Evolutionary conservation across 305 asterid species (phyloP), one percentile per base, ranked within the genome.

Genomic region (Vinca major): DNA sequence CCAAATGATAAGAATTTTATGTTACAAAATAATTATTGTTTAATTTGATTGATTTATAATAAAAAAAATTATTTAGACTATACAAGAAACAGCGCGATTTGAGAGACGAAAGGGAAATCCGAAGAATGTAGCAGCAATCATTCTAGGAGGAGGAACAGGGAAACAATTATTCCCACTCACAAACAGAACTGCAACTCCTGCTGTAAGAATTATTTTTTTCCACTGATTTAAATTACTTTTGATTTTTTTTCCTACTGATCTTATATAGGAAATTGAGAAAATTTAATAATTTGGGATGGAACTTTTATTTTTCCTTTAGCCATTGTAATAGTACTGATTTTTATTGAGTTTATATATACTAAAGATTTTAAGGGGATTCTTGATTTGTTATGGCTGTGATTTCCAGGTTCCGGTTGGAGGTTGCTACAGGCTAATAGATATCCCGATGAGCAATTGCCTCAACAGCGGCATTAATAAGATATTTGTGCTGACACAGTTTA

Each of bases 381-480:
- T 33, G 48, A 44, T 70, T 56, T 48, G 67, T n/a, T 55, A 69
- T 70, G 67, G 37, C 73, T 65, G 19, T 53, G 36, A 60, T 62
- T 65, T 69, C 40, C 82, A 93, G 99, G 97, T 93, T 68, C 96
- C 99, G 0, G 86, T 93, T 57, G 99, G 99, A 19, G 99, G 99
- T 64, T 93, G 99, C 84, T 93, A 89, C 71, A 85, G 89, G 80
- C 88, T 93, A 67, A 91, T 93, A 14, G 99, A 93, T 80, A 88
- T 93, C 54, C 96, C 97, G 37, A 91, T 93, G 99, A 93, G 99
- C 88, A 93, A 93, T 79, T 93, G 99, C 78, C 82, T 93, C 73
- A 93, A 93, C 84, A 93, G 99, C 45, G 91, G 91, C 67, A 91
- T 93, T 63, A 88, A 89, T 82, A 93, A 91, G 91, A 85, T 93